Percentiles rank a stretch among this genome's conserved stretches.
These are phyloP conservation scores for Thelonectria discophora DNA, from an alignment of 2,329 filamentous ascomycete genomes.

Conservation along the genomic window DNA sequence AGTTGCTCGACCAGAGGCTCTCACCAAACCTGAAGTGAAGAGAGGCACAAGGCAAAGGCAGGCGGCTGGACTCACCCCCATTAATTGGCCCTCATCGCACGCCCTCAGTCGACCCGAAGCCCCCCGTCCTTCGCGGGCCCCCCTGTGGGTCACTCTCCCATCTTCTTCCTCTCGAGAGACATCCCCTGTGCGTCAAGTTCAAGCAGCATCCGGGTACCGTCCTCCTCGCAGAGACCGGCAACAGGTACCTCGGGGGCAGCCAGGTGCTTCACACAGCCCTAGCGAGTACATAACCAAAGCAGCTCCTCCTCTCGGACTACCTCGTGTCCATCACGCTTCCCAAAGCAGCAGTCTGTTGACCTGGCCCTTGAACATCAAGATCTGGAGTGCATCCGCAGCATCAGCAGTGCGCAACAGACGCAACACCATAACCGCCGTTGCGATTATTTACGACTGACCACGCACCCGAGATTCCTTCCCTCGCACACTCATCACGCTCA, in stretches of 20 bases:
- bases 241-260: slow-evolving; percentile 30
- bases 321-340: slow-evolving; percentile 33
- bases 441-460: slow-evolving; percentile 15
- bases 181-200: slow-evolving; percentile 35
- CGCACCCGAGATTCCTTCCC: slow-evolving; percentile 10
- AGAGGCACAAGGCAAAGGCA: no score
- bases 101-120: slow-evolving; percentile 29
- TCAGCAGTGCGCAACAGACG: neutral
- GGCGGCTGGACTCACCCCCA: slow-evolving; percentile 21
- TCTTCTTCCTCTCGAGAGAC: slow-evolving; percentile 26
- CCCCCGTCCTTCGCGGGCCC: slow-evolving; percentile 24
- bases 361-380: slow-evolving; percentile 22
- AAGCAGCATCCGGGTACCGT: slow-evolving; percentile 36
- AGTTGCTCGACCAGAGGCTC: slow-evolving; percentile 22
- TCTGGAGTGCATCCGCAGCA: slow-evolving; percentile 23
- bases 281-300: slow-evolving; percentile 44
- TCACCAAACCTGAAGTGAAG: no score
- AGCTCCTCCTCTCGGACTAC: slow-evolving; percentile 38
- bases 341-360: slow-evolving; percentile 39
- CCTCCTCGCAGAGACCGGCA: slow-evolving; percentile 23
- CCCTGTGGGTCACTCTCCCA: slow-evolving; percentile 29
- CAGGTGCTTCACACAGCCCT: slow-evolving; percentile 30
- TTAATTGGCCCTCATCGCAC: slow-evolving; percentile 22
- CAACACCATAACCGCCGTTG: slow-evolving; percentile 19
- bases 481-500: slow-evolving; percentile 19